Evolutionary conservation across 768 basidiomycete genomes (phyloP).

Genomic region (Amanita phalloides): DNA sequence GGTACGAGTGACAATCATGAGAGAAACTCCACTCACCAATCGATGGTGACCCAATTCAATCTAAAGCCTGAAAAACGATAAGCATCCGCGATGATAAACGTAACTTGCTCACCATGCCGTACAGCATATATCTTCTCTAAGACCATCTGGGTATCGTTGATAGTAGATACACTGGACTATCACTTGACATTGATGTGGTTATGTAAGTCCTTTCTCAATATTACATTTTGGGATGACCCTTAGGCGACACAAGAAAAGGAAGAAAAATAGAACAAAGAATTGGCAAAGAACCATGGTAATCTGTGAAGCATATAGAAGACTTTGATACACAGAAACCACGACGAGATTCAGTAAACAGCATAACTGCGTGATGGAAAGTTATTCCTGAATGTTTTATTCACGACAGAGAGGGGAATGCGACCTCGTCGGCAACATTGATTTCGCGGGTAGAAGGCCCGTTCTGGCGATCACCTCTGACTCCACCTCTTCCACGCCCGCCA

Average conservation of each 20-base stretch:
- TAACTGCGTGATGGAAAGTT: neutral
- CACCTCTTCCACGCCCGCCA: slow-evolving; percentile 29
- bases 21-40: slow-evolving; percentile 37
- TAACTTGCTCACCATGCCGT: slow-evolving; percentile 41
- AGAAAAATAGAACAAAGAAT: neutral
- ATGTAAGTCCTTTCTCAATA: neutral
- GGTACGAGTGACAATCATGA: slow-evolving; percentile 5
- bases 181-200: neutral
- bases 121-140: slow-evolving; percentile 59
- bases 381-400: slow-evolving; percentile 14
- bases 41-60: slow-evolving; percentile 57
- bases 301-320: neutral
- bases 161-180: neutral
- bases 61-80: slow-evolving; percentile 44
- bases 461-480: slow-evolving; percentile 33
- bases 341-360: slow-evolving; percentile 1
- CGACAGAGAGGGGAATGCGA: slow-evolving; percentile 84
- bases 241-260: neutral
- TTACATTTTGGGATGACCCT: neutral
- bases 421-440: slow-evolving; percentile 74
- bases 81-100: neutral
- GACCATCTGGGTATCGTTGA: slow-evolving; percentile 3
- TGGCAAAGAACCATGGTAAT: neutral
- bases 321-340: neutral
- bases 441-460: slow-evolving; percentile 23